A percentile compares a stretch with the other conserved stretches of the same genome.
phyloP scores from a whole-genome alignment of 1,139 yeast species.

The Hansenula sp. region DNA sequence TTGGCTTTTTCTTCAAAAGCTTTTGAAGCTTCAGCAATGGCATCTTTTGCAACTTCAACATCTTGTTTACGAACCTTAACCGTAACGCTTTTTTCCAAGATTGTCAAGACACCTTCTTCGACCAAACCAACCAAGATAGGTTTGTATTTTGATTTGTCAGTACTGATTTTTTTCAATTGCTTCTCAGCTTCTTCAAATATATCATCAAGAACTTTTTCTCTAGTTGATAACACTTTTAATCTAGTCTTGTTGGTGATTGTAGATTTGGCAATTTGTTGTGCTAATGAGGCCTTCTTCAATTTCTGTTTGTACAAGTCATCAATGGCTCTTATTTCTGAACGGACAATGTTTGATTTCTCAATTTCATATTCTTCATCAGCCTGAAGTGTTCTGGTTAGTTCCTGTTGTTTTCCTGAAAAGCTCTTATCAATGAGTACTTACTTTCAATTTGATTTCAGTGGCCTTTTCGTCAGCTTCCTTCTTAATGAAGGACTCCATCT shows the following conservation, averaged over 20 bases:
- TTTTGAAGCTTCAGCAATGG: slow-evolving; percentile 57
- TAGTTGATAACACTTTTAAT: slow-evolving; percentile 81
- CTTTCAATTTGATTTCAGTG: slow-evolving; percentile 85
- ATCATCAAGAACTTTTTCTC: slow-evolving; percentile 74
- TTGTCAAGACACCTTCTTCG: slow-evolving; percentile 74
- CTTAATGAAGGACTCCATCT: slow-evolving; percentile 98
- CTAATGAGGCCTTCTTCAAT: slow-evolving; percentile 85
- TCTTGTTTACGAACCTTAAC: slow-evolving; percentile 73
- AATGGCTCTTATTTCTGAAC: slow-evolving; percentile 86
- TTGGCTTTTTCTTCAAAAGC: slow-evolving; percentile 58
- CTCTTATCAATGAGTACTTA: slow-evolving; percentile 14
- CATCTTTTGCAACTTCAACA: slow-evolving; percentile 58
- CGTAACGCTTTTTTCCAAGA: slow-evolving; percentile 66
- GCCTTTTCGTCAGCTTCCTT: slow-evolving; percentile 99
- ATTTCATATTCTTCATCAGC: slow-evolving; percentile 99
- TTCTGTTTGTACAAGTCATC: slow-evolving; percentile 79
- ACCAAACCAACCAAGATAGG: slow-evolving; percentile 72
- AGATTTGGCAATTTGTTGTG: slow-evolving; percentile 94
- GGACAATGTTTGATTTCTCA: slow-evolving; percentile 91
- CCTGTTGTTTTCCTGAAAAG: no score
- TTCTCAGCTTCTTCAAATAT: slow-evolving; percentile 69
- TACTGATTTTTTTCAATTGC: slow-evolving; percentile 52
- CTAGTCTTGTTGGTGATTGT: slow-evolving; percentile 94
- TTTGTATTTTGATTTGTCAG: slow-evolving; percentile 55
- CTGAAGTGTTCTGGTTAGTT: slow-evolving; percentile 17